Evolutionary conservation across 2,329 filamentous ascomycete species (phyloP), one percentile per base, ranked within the genome.

Genomic region (Ophiocordyceps polyrhachis-furcata): DNA sequence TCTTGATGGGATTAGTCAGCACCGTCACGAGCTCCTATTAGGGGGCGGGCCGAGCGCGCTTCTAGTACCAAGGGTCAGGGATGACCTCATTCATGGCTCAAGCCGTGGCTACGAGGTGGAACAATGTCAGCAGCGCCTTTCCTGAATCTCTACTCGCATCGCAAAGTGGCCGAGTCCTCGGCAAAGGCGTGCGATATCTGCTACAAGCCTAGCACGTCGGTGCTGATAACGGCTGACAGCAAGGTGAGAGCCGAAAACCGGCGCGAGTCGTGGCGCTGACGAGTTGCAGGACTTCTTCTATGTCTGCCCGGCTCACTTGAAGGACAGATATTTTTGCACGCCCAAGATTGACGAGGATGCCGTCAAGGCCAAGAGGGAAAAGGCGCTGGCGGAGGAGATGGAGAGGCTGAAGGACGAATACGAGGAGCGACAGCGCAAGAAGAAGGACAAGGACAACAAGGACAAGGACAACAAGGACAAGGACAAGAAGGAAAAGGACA

Each of bases 101-200:
- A 4, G 15, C n/a, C n/a, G 13, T n/a, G n/a, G n/a, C n/a, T n/a
- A n/a, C n/a, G 6, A 3, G 19, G 38, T 9, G 7, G 21, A 19
- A 23, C 19, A 3, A 54, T 51, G 50, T 49, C 53, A 23, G 48
- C 53, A 23, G 48, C 49, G 43, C 52, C 55, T 2, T 76, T 89
- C 47, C 74, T 75, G 40, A 96, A 96, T 57, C 62, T 83, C 28
- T 96, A 89, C 65, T 78, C 84, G 50, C 82, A 88, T 51, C 83
- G 89, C 43, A 84, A 79, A 52, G 89, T 96, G 32, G 87, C 87
- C 13, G 86, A 93, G 28, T 74, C 77, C n/a, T 74, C 81, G 1
- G 74, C 84, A 13, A 93, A 84, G 62, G 71, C 84, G 43, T 98
- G 91, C 63, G 82, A 86, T 62, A 77, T 96, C 50, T 96, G 91